phyloP scores from a whole-genome alignment of 2,329 filamentous ascomycete species.

The Pyrenophora graminea region DNA sequence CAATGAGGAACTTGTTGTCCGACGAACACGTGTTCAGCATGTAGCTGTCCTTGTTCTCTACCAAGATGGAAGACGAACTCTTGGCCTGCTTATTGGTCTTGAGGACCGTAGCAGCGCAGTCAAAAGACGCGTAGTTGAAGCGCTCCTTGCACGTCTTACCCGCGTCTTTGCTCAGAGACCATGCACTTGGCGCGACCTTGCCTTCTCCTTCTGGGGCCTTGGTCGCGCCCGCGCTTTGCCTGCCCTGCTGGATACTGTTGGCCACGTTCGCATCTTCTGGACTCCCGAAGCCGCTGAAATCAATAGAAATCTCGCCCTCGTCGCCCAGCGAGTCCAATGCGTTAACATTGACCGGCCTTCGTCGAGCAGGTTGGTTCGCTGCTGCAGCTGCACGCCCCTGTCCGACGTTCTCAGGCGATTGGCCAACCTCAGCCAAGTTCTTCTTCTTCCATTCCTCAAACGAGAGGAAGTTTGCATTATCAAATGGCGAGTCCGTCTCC shows the following conservation, averaged over 20 bases:
- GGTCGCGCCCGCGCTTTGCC: constrained; percentile 19
- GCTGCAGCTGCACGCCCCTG: constrained; percentile 55
- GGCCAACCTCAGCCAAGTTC: constrained; percentile 83
- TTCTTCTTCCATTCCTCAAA: constrained; percentile 99
- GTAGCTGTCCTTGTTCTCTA: constrained; percentile 98
- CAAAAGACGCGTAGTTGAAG: constrained; percentile 97
- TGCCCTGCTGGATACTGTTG: constrained; percentile 20
- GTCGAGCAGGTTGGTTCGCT: constrained; percentile 51
- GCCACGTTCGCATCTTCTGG: constrained; percentile 31
- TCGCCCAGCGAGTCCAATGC: constrained; percentile 81
- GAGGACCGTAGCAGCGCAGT: constrained; percentile 89
- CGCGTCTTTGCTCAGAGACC: constrained; percentile 78
- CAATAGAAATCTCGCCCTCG: constrained; percentile 81
- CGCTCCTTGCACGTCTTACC: constrained; percentile 97
- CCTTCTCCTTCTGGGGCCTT: constrained; percentile 29
- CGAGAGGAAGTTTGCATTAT: constrained; percentile 85
- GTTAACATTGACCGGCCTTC: constrained; percentile 62
- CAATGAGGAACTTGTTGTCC: constrained; percentile 88
- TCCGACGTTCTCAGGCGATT: constrained; percentile 71
- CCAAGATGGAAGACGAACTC: constrained; percentile 83
- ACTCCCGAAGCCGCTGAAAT: constrained; percentile 67
- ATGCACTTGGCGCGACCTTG: constrained; percentile 39
- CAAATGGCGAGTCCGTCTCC: constrained; percentile 68
- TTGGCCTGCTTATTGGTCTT: constrained; percentile 88
- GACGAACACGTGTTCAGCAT: constrained; percentile 92